A percentile compares a stretch with the other conserved stretches of the same genome.
phyloP scores from a whole-genome alignment of 768 basidiomycete genomes.

The Serpula lacrymans region DNA sequence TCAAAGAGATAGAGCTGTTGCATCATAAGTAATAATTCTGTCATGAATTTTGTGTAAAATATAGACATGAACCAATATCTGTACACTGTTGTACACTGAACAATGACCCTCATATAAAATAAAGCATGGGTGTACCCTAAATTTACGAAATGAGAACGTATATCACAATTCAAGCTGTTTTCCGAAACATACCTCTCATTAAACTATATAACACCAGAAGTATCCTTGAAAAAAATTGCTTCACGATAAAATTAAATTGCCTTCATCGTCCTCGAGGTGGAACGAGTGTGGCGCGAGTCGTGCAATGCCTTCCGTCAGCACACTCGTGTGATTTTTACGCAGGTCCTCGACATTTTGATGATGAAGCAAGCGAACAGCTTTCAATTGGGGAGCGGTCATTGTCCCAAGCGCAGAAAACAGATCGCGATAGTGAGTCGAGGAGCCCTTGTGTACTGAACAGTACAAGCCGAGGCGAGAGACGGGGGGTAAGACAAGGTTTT shows the following conservation, averaged over 20 bases:
- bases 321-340: constrained; percentile 5
- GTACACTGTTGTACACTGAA: too few relatives aligned
- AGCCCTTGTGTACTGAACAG: constrained; percentile 13
- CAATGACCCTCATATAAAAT: too few relatives aligned
- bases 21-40: too few relatives aligned
- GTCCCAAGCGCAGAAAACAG: constrained; percentile 21
- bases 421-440: constrained; percentile 11
- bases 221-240: too few relatives aligned
- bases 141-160: too few relatives aligned
- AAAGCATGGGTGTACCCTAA: too few relatives aligned
- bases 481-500: constrained; percentile 19
- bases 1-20: too few relatives aligned
- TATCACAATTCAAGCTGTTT: too few relatives aligned
- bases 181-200: too few relatives aligned
- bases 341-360: constrained; percentile 11
- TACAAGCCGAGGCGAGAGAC: constrained; percentile 22
- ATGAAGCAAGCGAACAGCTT: constrained; percentile 18
- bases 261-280: constrained; percentile 20
- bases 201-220: too few relatives aligned
- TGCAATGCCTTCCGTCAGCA: constrained; percentile 9
- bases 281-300: constrained; percentile 10
- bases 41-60: too few relatives aligned
- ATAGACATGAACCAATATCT: too few relatives aligned
- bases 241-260: constrained; percentile 14
- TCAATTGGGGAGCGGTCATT: constrained; percentile 17